Conservation (phyloP, 192 early-diverging fungal species). For the Coemansia sp. region DNA sequence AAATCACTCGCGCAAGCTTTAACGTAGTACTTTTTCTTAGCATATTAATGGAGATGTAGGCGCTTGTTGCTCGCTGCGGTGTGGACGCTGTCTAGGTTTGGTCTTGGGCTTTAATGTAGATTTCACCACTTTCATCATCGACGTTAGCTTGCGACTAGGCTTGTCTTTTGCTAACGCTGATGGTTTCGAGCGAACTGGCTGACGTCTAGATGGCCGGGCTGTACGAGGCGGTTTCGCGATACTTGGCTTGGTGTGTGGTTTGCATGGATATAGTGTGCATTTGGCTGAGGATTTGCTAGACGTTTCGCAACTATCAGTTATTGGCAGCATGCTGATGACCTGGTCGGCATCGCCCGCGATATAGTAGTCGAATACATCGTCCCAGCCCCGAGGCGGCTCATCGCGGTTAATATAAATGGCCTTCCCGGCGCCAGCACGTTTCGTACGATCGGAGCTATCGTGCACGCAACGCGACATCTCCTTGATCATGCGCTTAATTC, state of each 20-base stretch:
- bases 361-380: conserved; percentile 53
- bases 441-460: conserved; percentile 20
- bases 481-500: conserved; percentile 53
- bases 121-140: conserved; percentile 49
- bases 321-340: conserved; percentile 26
- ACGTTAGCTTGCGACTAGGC: conserved; percentile 25
- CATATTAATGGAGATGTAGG: conserved; percentile 21
- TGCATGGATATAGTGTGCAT: no score
- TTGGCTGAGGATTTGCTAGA: no score
- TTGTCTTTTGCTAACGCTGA: neutral
- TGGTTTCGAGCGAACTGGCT: neutral
- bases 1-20: no score
- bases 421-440: conserved; percentile 42
- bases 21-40: neutral
- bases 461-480: conserved; percentile 54
- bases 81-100: conserved; percentile 2
- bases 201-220: neutral
- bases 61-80: conserved; percentile 2
- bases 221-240: conserved; percentile 1
- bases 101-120: conserved; percentile 4
- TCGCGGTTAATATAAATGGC: conserved; percentile 50
- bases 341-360: conserved; percentile 46
- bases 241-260: neutral
- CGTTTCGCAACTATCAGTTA: neutral
- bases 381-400: conserved; percentile 52